Evolutionary conservation across 2,329 filamentous ascomycete genomes (phyloP), one percentile per base, ranked within the genome.

Genomic region (Colletotrichum nymphaeae): DNA sequence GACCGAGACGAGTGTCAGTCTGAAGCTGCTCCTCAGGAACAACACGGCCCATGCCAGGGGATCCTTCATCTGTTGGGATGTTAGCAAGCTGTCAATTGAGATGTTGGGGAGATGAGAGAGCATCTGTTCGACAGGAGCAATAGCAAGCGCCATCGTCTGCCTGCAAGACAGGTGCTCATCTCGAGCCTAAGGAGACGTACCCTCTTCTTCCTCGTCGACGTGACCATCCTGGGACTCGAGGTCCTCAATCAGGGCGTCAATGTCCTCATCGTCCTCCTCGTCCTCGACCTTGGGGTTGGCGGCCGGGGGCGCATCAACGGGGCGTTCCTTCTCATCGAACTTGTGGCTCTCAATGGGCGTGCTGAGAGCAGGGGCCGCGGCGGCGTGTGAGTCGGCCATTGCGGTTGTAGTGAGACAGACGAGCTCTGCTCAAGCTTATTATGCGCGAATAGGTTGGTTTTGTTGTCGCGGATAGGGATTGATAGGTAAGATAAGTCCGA

Each of bases 181-280:
- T 57, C 19, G 53, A 35, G 8, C n/a, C 8, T 8, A 1, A 37
- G n/a, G 1, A 22, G 26, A 77, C 77, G 64, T 87, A 87, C 57
- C 84, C 69, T 86, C 91, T 72, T 93, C 91, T 55, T 91, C 91
- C 32, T 93, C 91, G 30, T 92, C 87, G 22, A 88, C 86, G 67
- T 92, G 90, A 68, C 92, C 94, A 83, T 97, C 94, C 78, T 94
- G 88, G 55, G 92, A 95, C 85, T 97, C 93, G 77, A 97, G 92
- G 79, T 97, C 94, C 82, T 95, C 93, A 77, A 97, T 97, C 79
- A 97, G 88, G 79, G 92, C 91, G 80, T 97, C 94, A 77, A 97
- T 95, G 81, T 96, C 93, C 85, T 95, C 93, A 78, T 95, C 93
- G 35, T 85, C 82, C 58, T 94, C 93, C 26, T 95, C 93, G 62